Evolutionary conservation across 345 rosid genomes (phyloP), one percentile per base, ranked within the genome.

Genomic region (Reutealis trisperma): DNA sequence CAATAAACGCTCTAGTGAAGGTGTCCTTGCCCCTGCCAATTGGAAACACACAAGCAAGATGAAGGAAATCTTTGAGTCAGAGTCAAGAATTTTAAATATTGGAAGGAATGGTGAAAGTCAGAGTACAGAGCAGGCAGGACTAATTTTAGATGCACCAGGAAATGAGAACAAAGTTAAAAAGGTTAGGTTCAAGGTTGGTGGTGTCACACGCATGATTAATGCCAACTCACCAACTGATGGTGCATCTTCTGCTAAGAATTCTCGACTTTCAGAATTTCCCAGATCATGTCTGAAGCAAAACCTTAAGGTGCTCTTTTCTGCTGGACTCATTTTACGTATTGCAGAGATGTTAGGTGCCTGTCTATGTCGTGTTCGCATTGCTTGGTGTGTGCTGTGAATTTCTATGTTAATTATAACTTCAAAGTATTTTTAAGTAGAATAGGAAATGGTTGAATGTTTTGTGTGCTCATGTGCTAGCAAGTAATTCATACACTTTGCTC

Each of bases 1-100:
- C 45, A 77, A 72, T 61, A 89, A 84, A 72, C 89, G 84, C 32
- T 88, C 88, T 3, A 89, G 90, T 68, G 92, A 95, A 85, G 99
- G 94, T 81, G 83, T 77, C n/a, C 94, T 92, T 77, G 89, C 97
- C 73, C 96, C 99, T 76, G 90, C 85, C 9, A 88, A 85, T 78
- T 83, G 90, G 92, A 92, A 86, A 82, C 80, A 76, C 63, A 67
- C 79, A 3, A 80, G 81, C 83, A 86, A 78, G 34, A 66, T 61
- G 64, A 70, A 79, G 51, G 82, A 78, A 41, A 70, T 44, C 59
- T 69, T 41, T 11, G 83, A 81, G 27, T 44, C n/a, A 47, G 84
- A 77, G 52, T 75, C 69, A 5, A 63, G 79, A 80, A 78, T 42
- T 71, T 54, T 51, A 25, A 75, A 72, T 58, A 49, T 75, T 73